Evolutionary conservation across 2,329 filamentous ascomycete species (phyloP).

Genomic region (Leptographium wingfieldii): DNA sequence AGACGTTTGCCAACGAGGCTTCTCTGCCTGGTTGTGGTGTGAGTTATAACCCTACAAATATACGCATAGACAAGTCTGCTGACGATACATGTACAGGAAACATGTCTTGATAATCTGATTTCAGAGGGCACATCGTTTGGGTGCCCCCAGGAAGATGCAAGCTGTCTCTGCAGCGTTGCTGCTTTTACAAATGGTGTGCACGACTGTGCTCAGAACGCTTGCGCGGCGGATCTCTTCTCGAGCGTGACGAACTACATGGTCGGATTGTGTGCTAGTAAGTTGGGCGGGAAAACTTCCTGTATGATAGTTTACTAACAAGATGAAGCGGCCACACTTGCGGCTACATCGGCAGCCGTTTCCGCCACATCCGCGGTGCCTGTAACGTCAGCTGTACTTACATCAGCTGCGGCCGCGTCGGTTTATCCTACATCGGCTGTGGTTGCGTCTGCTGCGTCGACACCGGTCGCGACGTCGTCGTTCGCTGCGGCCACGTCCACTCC

Average conservation of each 20-base stretch:
- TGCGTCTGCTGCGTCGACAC: background rate
- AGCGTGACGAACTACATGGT: constrained; percentile 11
- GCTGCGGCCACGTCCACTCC: background rate
- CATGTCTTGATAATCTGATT: constrained; percentile 11
- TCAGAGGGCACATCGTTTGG: constrained; percentile 6
- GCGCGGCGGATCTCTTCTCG: constrained; percentile 9
- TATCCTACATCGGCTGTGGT: background rate
- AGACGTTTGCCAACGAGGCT: constrained; percentile 7
- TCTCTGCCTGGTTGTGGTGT: constrained; percentile 12
- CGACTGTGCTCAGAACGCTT: constrained; percentile 11
- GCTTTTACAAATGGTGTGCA: constrained; percentile 11
- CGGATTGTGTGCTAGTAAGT: constrained; percentile 13
- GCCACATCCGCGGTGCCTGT: background rate
- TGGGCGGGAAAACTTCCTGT: too few species aligned
- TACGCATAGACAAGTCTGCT: background rate
- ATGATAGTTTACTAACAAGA: background rate
- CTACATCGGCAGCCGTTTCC: background rate
- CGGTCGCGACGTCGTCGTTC: background rate
- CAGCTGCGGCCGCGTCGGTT: background rate
- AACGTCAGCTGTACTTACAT: background rate
- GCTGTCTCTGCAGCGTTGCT: constrained; percentile 12
- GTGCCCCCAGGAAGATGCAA: constrained; percentile 5
- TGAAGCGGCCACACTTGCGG: background rate
- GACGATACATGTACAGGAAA: constrained; percentile 8
- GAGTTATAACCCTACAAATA: background rate